Evolutionary conservation across 176 grass and related monocot species (phyloP).

Genomic region (Oryza australiensis): DNA sequence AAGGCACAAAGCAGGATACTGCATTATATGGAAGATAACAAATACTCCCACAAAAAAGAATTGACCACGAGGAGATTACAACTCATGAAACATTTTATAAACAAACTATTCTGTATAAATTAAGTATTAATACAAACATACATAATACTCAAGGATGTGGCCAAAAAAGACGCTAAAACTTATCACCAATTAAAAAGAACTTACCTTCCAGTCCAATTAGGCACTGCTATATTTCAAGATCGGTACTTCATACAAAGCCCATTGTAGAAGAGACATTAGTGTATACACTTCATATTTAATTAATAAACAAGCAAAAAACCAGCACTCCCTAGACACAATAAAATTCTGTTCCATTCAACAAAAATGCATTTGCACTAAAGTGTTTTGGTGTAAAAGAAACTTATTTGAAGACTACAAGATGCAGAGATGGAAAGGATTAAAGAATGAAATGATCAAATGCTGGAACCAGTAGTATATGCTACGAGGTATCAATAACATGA

Average conservation of each 20-base stretch:
- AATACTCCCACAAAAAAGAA: neutral
- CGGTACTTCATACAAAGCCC: slow-evolving; percentile 46
- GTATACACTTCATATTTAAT: slow-evolving; percentile 32
- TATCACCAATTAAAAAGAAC: slow-evolving; percentile 32
- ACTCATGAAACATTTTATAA: neutral
- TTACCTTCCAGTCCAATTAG: slow-evolving; percentile 59
- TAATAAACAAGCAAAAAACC: neutral
- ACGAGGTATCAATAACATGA: neutral
- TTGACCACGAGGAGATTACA: neutral
- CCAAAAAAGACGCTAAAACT: slow-evolving; percentile 22
- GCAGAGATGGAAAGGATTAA: neutral
- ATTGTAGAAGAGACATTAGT: slow-evolving; percentile 50
- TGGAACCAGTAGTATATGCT: neutral
- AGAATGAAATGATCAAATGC: neutral
- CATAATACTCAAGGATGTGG: neutral
- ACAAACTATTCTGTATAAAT: neutral
- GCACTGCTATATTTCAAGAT: slow-evolving; percentile 52
- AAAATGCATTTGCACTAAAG: neutral
- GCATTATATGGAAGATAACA: neutral
- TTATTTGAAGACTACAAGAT: slow-evolving; percentile 4
- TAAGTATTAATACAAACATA: neutral
- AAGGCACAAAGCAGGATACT: neutral
- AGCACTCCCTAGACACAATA: neutral
- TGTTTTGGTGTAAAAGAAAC: neutral
- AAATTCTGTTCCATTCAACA: neutral